Evolutionary conservation across 2,329 filamentous ascomycete genomes (phyloP).

Genomic region (Pleurostoma richardsiae): DNA sequence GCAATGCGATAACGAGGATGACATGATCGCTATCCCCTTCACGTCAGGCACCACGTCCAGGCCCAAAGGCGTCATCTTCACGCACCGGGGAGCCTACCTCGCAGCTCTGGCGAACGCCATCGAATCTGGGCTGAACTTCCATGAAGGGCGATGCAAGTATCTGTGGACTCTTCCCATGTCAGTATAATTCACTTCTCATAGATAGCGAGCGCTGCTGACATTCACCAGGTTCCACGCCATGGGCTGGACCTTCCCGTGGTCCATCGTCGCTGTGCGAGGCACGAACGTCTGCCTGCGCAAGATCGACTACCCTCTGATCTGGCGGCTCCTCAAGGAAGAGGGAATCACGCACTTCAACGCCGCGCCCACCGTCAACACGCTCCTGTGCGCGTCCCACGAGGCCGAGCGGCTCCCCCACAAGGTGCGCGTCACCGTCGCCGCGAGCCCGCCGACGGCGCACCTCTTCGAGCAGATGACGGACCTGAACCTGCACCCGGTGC

Average conservation of each 20-base stretch:
- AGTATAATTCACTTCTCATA: conserved; percentile 32
- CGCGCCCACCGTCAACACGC: conserved; percentile 91
- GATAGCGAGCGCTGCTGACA: neutral
- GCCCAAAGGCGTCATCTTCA: conserved; percentile 92
- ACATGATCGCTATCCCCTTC: conserved; percentile 81
- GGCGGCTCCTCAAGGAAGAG: conserved; percentile 81
- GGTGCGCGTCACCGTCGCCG: conserved; percentile 87
- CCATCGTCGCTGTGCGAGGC: conserved; percentile 87
- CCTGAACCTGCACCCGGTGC: conserved; percentile 83
- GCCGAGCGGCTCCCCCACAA: conserved; percentile 64
- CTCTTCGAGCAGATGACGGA: conserved; percentile 84
- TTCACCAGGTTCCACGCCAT: conserved; percentile 54
- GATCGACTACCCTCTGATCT: conserved; percentile 91
- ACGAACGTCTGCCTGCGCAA: conserved; percentile 93
- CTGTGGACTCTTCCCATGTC: conserved; percentile 93
- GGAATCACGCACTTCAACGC: conserved; percentile 92
- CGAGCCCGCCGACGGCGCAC: conserved; percentile 81
- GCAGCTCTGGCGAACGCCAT: conserved; percentile 81
- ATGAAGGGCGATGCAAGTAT: conserved; percentile 68
- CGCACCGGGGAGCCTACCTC: conserved; percentile 81
- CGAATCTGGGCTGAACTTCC: conserved; percentile 77
- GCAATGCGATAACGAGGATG: conserved; percentile 70
- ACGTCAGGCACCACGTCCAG: conserved; percentile 88
- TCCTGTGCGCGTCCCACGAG: conserved; percentile 76
- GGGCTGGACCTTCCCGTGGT: conserved; percentile 89